Evolutionary conservation across 2,329 filamentous ascomycete species (phyloP).

Genomic region (Magnaporthiopsis rhizophila): DNA sequence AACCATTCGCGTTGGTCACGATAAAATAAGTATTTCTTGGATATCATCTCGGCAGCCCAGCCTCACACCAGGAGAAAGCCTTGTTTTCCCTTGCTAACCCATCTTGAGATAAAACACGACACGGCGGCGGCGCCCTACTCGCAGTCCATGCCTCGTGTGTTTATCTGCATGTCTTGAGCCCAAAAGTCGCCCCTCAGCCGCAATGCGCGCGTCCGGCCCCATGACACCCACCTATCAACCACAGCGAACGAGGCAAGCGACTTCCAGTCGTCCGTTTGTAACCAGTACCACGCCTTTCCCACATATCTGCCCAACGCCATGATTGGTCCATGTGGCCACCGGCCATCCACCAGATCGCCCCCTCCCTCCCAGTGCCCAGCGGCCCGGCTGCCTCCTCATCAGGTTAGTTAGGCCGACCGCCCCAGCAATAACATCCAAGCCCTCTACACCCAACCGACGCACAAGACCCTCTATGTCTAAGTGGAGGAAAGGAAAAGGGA

Average conservation of each 20-base stretch:
- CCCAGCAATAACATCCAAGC: neutral
- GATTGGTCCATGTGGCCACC: neutral
- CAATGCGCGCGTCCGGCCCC: neutral
- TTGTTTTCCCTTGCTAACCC: neutral
- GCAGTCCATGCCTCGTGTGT: too few relatives aligned
- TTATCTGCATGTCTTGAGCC: neutral
- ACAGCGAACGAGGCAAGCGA: neutral
- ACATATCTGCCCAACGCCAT: neutral
- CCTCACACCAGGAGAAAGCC: neutral
- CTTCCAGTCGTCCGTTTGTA: neutral
- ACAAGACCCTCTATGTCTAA: too few relatives aligned
- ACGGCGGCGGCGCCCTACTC: neutral
- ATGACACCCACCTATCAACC: neutral
- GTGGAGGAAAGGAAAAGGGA: neutral
- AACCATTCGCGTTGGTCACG: neutral
- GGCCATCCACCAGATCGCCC: too few relatives aligned
- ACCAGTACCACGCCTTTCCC: neutral
- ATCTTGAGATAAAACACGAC: neutral
- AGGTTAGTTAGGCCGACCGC: too few relatives aligned
- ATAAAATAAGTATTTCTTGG: neutral
- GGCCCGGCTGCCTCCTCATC: neutral
- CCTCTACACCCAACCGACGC: neutral
- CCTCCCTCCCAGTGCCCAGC: neutral
- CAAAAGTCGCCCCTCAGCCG: neutral
- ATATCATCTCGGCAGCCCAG: too few relatives aligned